phyloP scores from a whole-genome alignment of 192 early-diverging fungal genomes.

The Entrophospora sp. region DNA sequence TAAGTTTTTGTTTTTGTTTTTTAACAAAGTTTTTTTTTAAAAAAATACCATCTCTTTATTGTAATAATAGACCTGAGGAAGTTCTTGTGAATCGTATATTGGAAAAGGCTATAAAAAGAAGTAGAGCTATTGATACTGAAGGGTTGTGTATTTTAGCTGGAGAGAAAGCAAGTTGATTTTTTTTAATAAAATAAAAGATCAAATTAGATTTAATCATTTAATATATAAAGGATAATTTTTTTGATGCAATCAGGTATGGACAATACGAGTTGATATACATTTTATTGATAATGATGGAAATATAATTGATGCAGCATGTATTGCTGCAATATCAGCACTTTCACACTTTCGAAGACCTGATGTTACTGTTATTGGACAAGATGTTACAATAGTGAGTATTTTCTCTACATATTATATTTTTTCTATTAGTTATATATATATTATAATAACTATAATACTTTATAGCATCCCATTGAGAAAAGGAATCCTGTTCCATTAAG shows the following conservation, averaged over 20 bases:
- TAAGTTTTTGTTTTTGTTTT: neutral
- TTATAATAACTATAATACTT: neutral
- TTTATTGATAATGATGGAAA: slow-evolving; percentile 95
- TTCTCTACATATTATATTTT: neutral
- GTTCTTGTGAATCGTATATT: slow-evolving; percentile 76
- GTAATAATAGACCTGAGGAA: slow-evolving; percentile 57
- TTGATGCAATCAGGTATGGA: slow-evolving; percentile 63
- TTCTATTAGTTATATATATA: neutral
- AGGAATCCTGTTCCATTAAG: slow-evolving; percentile 89
- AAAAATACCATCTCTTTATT: neutral
- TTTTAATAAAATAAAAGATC: too few species aligned
- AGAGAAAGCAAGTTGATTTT: slow-evolving; percentile 67
- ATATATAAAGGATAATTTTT: neutral
- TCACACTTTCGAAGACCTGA: slow-evolving; percentile 92
- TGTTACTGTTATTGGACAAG: slow-evolving; percentile 84
- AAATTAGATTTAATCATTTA: neutral
- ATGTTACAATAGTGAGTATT: slow-evolving; percentile 74
- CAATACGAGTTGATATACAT: slow-evolving; percentile 79
- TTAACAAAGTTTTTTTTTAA: neutral
- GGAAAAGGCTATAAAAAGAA: slow-evolving; percentile 78
- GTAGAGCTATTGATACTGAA: slow-evolving; percentile 89
- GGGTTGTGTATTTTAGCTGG: slow-evolving; percentile 94
- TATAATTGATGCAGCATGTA: slow-evolving; percentile 81
- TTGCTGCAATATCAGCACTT: slow-evolving; percentile 84
- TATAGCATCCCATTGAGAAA: slow-evolving; percentile 75